These are phyloP conservation scores for Rhodomyrtus psidioides DNA, from an alignment of 441 rosid species.

Conservation along the genomic window DNA sequence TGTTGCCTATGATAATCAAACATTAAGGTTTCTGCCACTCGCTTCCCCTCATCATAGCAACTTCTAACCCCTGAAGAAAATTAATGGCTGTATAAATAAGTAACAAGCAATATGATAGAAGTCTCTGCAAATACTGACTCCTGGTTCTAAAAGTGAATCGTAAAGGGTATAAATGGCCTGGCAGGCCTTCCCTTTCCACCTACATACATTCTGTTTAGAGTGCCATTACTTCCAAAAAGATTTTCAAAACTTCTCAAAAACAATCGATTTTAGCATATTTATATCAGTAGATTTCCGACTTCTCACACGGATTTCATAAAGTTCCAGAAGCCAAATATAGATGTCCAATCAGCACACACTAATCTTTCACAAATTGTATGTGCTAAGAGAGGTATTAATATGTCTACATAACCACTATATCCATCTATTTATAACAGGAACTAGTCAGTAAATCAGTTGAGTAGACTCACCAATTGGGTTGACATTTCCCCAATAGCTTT, in stretches of 20 bases:
- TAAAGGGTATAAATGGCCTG: not conserved
- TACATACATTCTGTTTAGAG: not conserved
- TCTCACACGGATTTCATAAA: not conserved
- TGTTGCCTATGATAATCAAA: constrained; percentile 1
- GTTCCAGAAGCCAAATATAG: not conserved
- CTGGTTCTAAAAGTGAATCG: not conserved
- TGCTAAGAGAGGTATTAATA: not conserved
- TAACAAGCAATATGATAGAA: not conserved
- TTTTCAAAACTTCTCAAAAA: not conserved
- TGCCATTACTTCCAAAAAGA: not conserved
- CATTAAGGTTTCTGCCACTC: not conserved
- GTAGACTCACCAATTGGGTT: constrained; percentile 4
- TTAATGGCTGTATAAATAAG: not conserved
- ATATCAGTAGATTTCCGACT: not conserved
- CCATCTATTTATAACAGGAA: not conserved
- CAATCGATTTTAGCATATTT: not conserved
- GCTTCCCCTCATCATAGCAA: not conserved
- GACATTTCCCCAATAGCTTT: constrained; percentile 9
- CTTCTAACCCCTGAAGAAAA: not conserved
- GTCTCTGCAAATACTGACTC: not conserved
- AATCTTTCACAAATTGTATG: not conserved
- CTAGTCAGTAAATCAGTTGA: not conserved
- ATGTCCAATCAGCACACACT: not conserved
- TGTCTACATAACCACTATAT: not conserved
- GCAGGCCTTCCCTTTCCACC: not conserved